Percentiles rank a stretch among this genome's conserved stretches.
Evolutionary conservation across 2,329 filamentous ascomycete species (phyloP).

Genomic region (Ophiostoma perfectum): DNA sequence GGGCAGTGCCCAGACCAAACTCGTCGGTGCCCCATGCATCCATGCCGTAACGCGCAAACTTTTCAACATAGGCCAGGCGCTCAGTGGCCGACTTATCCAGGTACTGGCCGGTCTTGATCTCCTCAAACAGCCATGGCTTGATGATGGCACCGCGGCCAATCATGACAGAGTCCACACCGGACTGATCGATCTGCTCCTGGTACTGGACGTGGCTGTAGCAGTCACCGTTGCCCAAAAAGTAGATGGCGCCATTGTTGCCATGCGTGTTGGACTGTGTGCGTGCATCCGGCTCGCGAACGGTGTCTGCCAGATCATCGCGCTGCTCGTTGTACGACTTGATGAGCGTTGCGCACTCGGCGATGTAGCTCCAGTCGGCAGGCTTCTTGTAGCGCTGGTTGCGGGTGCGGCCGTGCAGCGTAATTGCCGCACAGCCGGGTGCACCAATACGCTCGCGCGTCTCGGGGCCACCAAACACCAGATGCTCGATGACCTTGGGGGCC

Average conservation of each 20-base stretch:
- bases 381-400: constrained; percentile 92
- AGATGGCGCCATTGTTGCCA: constrained; percentile 58
- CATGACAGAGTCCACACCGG: constrained; percentile 90
- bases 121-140: constrained; percentile 98
- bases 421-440: constrained; percentile 81
- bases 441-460: constrained; percentile 67
- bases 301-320: constrained; percentile 64
- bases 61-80: constrained; percentile 77
- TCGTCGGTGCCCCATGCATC: constrained; percentile 96
- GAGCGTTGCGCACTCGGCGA: constrained; percentile 79
- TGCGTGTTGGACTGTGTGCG: constrained; percentile 63
- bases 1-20: constrained; percentile 81
- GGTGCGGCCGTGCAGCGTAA: constrained; percentile 89
- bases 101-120: constrained; percentile 87
- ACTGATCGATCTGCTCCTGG: constrained; percentile 66
- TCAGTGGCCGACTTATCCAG: constrained; percentile 90
- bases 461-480: constrained; percentile 71
- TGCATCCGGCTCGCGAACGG: constrained; percentile 67
- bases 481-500: constrained; percentile 73
- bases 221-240: constrained; percentile 94
- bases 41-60: constrained; percentile 83
- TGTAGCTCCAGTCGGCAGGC: constrained; percentile 91
- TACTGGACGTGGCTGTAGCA: constrained; percentile 93
- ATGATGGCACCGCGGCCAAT: constrained; percentile 91
- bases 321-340: constrained; percentile 74